Evolutionary conservation across 139 green algal species (phyloP).

Genomic region (Monoraphidium neglectum): DNA sequence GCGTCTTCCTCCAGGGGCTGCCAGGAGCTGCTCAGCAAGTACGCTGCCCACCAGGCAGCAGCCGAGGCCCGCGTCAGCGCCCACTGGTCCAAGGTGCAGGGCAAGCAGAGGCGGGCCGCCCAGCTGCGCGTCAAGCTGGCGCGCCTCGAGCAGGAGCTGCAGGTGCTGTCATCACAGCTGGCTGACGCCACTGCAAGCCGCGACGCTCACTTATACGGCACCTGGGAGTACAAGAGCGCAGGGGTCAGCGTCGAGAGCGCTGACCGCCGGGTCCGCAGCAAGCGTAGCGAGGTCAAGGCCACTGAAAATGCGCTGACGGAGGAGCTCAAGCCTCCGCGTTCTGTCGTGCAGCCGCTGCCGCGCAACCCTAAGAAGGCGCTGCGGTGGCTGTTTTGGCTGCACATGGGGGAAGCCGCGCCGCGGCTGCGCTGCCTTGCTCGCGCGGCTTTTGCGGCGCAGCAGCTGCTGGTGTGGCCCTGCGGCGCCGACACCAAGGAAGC

Average conservation of each 20-base stretch:
- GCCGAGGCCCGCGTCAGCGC: slow-evolving; percentile 1
- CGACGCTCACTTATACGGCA: neutral
- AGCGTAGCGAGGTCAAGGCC: neutral
- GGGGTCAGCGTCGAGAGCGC: neutral
- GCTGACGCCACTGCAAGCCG: neutral
- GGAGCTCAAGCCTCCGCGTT: no score
- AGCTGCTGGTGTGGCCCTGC: no score
- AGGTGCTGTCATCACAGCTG: neutral
- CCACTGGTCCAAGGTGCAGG: slow-evolving; percentile 27
- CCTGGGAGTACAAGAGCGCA: neutral
- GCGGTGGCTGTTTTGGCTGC: no score
- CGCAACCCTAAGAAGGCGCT: no score
- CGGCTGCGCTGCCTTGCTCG: no score
- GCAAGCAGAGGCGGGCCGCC: slow-evolving; percentile 18
- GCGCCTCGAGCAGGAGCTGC: neutral
- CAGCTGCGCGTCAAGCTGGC: neutral
- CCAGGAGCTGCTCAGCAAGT: neutral
- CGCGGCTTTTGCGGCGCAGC: no score
- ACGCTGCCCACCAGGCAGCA: slow-evolving; percentile 3
- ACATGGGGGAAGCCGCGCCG: no score
- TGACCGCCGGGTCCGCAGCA: no score
- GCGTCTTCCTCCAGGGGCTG: no score
- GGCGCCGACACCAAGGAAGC: no score
- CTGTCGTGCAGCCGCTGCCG: no score
- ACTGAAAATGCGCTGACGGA: no score